A percentile compares a stretch with the other conserved stretches of the same genome.
Evolutionary conservation across 1,139 yeast species (phyloP).

Genomic region (Blastobotrys arbuscula): DNA sequence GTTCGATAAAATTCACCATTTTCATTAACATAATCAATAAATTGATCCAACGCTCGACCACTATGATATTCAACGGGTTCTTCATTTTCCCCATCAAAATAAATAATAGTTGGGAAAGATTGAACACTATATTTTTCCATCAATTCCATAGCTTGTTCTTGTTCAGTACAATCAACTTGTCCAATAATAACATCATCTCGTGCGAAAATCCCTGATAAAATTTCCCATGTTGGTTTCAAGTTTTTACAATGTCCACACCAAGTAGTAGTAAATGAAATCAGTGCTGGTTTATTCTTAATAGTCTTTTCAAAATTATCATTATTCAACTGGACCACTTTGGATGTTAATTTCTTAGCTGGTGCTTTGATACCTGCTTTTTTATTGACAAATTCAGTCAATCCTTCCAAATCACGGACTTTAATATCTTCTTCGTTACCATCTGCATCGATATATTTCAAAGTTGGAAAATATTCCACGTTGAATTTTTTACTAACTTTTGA

Average conservation of each 20-base stretch:
- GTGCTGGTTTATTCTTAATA: constrained; percentile 26
- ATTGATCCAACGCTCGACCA: constrained; percentile 39
- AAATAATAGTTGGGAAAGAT: constrained; percentile 51
- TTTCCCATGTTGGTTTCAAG: constrained; percentile 59
- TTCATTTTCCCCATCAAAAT: constrained; percentile 39
- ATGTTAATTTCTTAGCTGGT: constrained; percentile 14
- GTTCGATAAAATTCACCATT: constrained; percentile 50
- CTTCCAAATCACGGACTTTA: constrained; percentile 39
- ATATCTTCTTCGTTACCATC: constrained; percentile 27
- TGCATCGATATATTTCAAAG: constrained; percentile 50
- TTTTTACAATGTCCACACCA: constrained; percentile 79
- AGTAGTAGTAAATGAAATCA: constrained; percentile 55
- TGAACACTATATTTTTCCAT: constrained; percentile 41
- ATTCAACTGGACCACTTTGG: constrained; percentile 39
- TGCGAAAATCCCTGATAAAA: constrained; percentile 47
- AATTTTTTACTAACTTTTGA: constrained; percentile 50
- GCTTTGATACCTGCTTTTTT: constrained; percentile 26
- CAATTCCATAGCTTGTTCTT: constrained; percentile 41
- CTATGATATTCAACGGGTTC: constrained; percentile 42
- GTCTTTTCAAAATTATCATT: constrained; percentile 24
- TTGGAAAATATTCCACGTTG: constrained; percentile 60
- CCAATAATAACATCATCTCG: constrained; percentile 45
- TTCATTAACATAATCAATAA: constrained; percentile 48
- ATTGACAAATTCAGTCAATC: constrained; percentile 45
- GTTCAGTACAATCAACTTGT: constrained; percentile 45